Base-by-base conservation (phyloP, 805 yeast genomes). In the Candida bentonensis region DNA sequence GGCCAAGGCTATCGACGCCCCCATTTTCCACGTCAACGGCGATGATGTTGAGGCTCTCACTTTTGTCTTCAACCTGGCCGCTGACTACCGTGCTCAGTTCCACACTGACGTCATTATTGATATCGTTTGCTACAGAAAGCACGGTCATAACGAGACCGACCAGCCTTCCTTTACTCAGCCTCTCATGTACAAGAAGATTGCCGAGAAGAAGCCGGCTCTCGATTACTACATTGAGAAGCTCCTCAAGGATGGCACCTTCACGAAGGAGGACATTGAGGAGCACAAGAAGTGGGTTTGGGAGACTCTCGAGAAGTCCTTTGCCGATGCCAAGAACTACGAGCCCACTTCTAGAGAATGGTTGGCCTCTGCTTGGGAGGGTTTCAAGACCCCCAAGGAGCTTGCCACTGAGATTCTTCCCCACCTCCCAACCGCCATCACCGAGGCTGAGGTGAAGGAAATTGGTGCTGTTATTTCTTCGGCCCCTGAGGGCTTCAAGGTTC, bases 111-210 rank as follows among this genome's bases (percentile, higher is more conserved):
- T 87, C 47, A 85, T 92, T 58, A 78, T 92, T 59, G 99, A 92
- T 67, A 80, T 92, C 60, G 96, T 92, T 60, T 95, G 98, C 65
- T 92, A 92, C 83, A 80, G 99, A 70, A 89, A 88, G 67, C 78
- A 92, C 64, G 99, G 99, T 64, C 99, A 92, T 74, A 92, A 92
- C 66, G 99, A 92, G 74, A 92, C 97, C 52, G 99, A 92, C 69
- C 99, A 92, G 72, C 99, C 99, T 47, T 72, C 94, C 27, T 92
- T 92, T 76, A 92, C 99, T 40, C 99, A 92, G 69, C 99, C 99
- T 43, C 69, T 87, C 59, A 92, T 92, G 99, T 92, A 92, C 74
- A 70, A 84, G 64, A 76, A 76, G 69, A 84, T 92, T 61, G 87
- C 89, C 45, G 73, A 83, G 64, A 89, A 88, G 81, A 76, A 79